Evolutionary conservation across 225 moss, liverwort and hornwort species (phyloP).

Genomic region (Physcomitrium patens): DNA sequence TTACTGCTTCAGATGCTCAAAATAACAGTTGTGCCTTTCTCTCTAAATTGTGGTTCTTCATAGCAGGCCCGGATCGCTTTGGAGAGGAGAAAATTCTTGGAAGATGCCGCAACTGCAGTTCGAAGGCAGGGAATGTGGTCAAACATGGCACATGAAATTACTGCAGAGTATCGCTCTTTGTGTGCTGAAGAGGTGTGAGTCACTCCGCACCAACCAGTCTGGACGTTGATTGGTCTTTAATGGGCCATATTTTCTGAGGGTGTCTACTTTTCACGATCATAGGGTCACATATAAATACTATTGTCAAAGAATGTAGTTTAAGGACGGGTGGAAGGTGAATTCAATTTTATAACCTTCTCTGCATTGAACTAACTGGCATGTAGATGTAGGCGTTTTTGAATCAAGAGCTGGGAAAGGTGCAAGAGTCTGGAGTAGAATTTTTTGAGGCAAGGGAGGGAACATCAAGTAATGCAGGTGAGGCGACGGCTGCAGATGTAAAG

Average conservation of each 20-base stretch:
- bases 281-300: conserved; percentile 11
- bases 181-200: conserved; percentile 75
- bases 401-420: conserved; percentile 87
- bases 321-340: conserved; percentile 14
- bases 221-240: conserved; percentile 25
- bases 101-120: conserved; percentile 61
- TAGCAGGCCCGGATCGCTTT: conserved; percentile 68
- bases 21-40: not conserved
- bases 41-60: conserved; percentile 12
- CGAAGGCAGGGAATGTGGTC: conserved; percentile 54
- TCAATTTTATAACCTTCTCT: conserved; percentile 1
- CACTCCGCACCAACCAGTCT: conserved; percentile 34
- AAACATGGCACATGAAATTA: conserved; percentile 66
- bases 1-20: not conserved
- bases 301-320: conserved; percentile 8
- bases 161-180: conserved; percentile 67
- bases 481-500: conserved; percentile 55
- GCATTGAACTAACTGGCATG: conserved; percentile 55
- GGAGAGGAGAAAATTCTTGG: conserved; percentile 66
- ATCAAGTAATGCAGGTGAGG: conserved; percentile 48
- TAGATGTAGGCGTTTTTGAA: conserved; percentile 91
- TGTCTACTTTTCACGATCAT: conserved; percentile 23
- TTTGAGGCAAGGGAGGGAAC: conserved; percentile 59
- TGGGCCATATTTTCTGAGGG: conserved; percentile 31
- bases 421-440: conserved; percentile 70